These are phyloP conservation scores for Venturia oleaginea DNA, from an alignment of 2,329 filamentous ascomycete genomes.

Conservation along the genomic window DNA sequence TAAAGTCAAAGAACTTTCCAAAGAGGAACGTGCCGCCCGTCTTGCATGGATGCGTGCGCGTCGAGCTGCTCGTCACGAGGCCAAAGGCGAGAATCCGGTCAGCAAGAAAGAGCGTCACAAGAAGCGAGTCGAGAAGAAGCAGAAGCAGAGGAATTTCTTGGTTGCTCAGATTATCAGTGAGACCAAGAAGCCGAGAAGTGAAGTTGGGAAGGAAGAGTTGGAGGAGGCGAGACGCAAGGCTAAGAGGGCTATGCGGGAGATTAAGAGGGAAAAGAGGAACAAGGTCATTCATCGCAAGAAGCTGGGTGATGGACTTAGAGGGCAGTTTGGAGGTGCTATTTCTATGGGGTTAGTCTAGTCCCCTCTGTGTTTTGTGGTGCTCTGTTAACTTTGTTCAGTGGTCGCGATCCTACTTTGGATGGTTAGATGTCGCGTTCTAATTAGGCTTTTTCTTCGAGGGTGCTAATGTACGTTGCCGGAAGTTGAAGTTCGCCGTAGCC, in stretches of 20 bases:
- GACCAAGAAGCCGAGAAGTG: neutral
- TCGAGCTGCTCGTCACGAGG: constrained; percentile 3
- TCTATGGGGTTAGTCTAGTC: constrained; percentile 4
- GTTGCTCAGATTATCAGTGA: constrained; percentile 5
- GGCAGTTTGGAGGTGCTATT: constrained; percentile 6
- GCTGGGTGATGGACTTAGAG: constrained; percentile 7
- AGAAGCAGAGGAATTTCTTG: constrained; percentile 5
- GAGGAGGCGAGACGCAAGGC: constrained; percentile 9
- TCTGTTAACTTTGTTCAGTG: neutral
- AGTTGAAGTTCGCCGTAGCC: too few relatives aligned
- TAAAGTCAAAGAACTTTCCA: constrained; percentile 9
- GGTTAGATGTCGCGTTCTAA: neutral
- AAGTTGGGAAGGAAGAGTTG: constrained; percentile 7
- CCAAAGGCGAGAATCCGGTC: neutral
- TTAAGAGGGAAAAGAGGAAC: constrained; percentile 10
- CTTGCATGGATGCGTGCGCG: constrained; percentile 7
- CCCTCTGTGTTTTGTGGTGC: neutral
- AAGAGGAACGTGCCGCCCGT: constrained; percentile 9
- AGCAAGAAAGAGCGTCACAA: constrained; percentile 9
- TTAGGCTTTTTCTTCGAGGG: too few relatives aligned
- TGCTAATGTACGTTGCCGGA: too few relatives aligned
- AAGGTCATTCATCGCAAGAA: constrained; percentile 9
- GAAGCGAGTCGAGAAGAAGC: constrained; percentile 10
- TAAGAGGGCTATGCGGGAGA: constrained; percentile 9
- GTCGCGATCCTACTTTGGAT: neutral